Evolutionary conservation across 2,329 filamentous ascomycete genomes (phyloP).

Genomic region (Dactylella cylindrospora): DNA sequence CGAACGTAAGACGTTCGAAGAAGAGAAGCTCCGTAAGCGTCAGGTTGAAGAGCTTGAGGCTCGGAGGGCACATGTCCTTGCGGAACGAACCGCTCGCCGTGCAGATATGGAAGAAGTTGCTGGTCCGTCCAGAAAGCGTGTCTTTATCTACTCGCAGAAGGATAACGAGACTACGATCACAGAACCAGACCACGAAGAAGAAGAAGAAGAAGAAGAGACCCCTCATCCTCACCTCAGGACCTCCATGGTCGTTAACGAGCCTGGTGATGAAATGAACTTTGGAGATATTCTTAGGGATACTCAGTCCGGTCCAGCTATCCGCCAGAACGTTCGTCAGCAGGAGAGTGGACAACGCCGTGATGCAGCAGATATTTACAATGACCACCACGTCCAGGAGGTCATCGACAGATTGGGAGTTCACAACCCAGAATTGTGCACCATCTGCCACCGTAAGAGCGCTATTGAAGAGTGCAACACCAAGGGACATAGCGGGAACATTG

Average conservation of each 20-base stretch:
- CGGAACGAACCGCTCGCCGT: constrained; percentile 19
- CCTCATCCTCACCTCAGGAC: constrained; percentile 31
- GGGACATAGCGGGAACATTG: constrained; percentile 41
- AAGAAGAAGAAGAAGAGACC: constrained; percentile 4
- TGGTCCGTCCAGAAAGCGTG: constrained; percentile 25
- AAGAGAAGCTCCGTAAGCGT: constrained; percentile 10
- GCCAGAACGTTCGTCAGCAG: constrained; percentile 8
- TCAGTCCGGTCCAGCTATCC: constrained; percentile 11
- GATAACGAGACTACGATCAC: constrained; percentile 27
- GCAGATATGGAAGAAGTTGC: constrained; percentile 8
- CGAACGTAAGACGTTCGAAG: constrained; percentile 20
- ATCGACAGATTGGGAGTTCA: constrained; percentile 41
- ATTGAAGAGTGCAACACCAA: constrained; percentile 41
- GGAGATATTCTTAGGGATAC: constrained; percentile 16
- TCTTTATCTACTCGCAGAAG: constrained; percentile 36
- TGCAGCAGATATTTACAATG: constrained; percentile 25
- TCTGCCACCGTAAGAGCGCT: constrained; percentile 46
- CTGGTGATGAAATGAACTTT: constrained; percentile 11
- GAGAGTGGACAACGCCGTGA: constrained; percentile 3
- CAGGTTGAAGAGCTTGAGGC: constrained; percentile 12
- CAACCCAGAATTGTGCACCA: constrained; percentile 47
- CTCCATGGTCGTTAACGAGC: constrained; percentile 36
- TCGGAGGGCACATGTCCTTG: constrained; percentile 13
- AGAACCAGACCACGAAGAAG: constrained; percentile 26
- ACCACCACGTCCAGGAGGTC: constrained; percentile 23